Evolutionary conservation across 495 filamentous ascomycete genomes (phyloP), one percentile per base, ranked within the genome.

Genomic region (Tuber umbilicatum): DNA sequence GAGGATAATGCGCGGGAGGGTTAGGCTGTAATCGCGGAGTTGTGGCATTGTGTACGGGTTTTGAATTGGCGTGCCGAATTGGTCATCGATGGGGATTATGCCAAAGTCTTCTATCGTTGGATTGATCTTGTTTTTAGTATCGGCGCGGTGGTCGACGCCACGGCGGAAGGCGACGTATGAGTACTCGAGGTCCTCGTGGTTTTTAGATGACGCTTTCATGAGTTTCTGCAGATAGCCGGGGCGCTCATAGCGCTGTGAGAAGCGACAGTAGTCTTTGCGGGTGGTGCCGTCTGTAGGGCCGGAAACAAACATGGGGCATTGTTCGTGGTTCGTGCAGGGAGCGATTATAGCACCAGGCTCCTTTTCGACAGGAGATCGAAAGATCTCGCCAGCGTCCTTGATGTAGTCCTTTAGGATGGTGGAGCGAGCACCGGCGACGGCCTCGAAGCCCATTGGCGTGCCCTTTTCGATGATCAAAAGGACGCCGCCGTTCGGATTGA

Each of bases 401-500:
- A 97, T 91, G 79, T 92, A 88, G 41, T 90, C 87, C 73, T 91
- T 88, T 0, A 98, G 88, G 5, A 99, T 84, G 76, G 91, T 88
- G 68, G 91, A 85, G 39, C 95, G 89, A 9, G 94, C 94, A 55
- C 90, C 89, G 37, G 93, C 94, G 70, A 99, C 90, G 2, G 92
- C 90, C 83, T 99, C 95, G 76, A 99, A 99, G 0, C 95, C 95
- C 38, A 90, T 89, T 47, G 94, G 93, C 31, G 94, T 87, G 4
- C 94, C 95, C 84, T 98, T 99, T 82, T 99, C 95, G 38, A 97
- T 82, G 2, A 99, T 84, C 72, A 99, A 89, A 16, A 99, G 86
- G 16, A 98, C 87, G 68, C 95, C 95, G 17, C 95, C 95, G 41
- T 92, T 86, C 12, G 92, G 92, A 39, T 91, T 90, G 1, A 97